A percentile compares a stretch with the other conserved stretches of the same genome.
These are phyloP conservation scores for Backusella liffmaniae DNA, from an alignment of 192 early-diverging fungal species.

Conservation along the genomic window DNA sequence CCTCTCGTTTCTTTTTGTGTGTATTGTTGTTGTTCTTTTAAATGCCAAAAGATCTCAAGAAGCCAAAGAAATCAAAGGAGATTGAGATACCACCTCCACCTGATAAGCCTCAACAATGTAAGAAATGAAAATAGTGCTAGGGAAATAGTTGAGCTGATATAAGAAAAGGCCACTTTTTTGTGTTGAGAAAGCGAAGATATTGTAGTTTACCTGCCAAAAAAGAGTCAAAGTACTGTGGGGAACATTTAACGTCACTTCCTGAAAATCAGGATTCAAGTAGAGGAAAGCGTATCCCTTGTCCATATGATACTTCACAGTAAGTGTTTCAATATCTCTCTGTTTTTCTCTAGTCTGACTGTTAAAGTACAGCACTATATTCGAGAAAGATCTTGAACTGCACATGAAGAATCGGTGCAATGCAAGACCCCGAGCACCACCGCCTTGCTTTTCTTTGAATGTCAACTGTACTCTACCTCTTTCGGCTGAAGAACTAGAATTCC, in stretches of 20 bases:
- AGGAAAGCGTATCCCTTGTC: conserved; percentile 65
- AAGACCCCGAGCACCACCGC: conserved; percentile 45
- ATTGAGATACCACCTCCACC: conserved; percentile 37
- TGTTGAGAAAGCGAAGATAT: conserved; percentile 59
- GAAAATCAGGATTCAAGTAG: conserved; percentile 10
- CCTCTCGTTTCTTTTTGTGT: not conserved
- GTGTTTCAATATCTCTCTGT: conserved; percentile 11
- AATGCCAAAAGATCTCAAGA: conserved; percentile 34
- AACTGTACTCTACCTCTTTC: conserved; percentile 42
- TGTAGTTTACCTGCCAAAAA: conserved; percentile 59
- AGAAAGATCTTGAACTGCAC: conserved; percentile 56
- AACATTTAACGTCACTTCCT: conserved; percentile 55
- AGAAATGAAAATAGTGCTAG: conserved; percentile 1
- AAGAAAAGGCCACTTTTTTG: conserved; percentile 49
- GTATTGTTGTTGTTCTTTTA: not conserved
- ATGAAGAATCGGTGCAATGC: conserved; percentile 63
- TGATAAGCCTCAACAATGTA: conserved; percentile 43
- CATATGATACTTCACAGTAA: conserved; percentile 72
- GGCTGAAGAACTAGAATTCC: conserved; percentile 30
- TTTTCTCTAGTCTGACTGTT: not conserved
- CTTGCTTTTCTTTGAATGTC: conserved; percentile 38
- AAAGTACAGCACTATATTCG: conserved; percentile 46
- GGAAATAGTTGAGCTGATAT: not conserved
- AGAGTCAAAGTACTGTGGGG: conserved; percentile 63
- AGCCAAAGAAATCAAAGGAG: conserved; percentile 13